A percentile compares a stretch with the other conserved stretches of the same genome.
Conservation (phyloP, 2,329 filamentous ascomycete genomes). For the Penicillium psychrosexuale region DNA sequence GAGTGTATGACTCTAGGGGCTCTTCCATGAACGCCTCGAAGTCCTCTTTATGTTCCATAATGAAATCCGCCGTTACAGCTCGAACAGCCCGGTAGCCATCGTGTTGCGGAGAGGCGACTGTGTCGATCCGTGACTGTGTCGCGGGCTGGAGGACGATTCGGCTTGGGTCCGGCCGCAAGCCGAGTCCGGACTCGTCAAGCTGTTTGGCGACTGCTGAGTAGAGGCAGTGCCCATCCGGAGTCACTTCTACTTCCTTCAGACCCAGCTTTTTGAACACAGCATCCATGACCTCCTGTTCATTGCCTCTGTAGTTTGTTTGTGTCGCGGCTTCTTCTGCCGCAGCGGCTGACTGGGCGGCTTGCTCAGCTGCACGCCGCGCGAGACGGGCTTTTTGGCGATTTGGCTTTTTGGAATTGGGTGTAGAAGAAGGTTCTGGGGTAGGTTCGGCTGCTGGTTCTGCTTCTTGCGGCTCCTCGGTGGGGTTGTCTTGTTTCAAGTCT, state of each 20-base stretch:
- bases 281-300: conserved; percentile 69
- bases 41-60: conserved; percentile 69
- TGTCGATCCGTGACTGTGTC: conserved; percentile 32
- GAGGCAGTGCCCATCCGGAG: conserved; percentile 89
- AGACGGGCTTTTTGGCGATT: conserved; percentile 90
- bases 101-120: conserved; percentile 36
- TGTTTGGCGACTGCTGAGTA: conserved; percentile 91
- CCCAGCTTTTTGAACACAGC: conserved; percentile 60
- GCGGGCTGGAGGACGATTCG: conserved; percentile 32
- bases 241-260: conserved; percentile 73
- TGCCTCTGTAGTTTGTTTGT: conserved; percentile 69
- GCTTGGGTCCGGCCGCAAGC: conserved; percentile 37
- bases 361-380: conserved; percentile 82
- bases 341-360: conserved; percentile 63
- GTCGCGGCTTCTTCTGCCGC: conserved; percentile 72
- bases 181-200: conserved; percentile 52
- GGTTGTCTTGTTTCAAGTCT: conserved; percentile 11
- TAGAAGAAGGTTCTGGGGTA: conserved; percentile 8
- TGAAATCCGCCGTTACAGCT: conserved; percentile 71
- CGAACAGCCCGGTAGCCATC: conserved; percentile 66
- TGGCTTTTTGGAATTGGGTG: conserved; percentile 60
- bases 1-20: conserved; percentile 67
- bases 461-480: conserved; percentile 2
- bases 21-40: conserved; percentile 88
- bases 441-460: neutral